A percentile compares a stretch with the other conserved stretches of the same genome.
These are phyloP conservation scores for Ophiostoma pallidulum DNA, from an alignment of 2,329 filamentous ascomycete genomes.

Conservation along the genomic window DNA sequence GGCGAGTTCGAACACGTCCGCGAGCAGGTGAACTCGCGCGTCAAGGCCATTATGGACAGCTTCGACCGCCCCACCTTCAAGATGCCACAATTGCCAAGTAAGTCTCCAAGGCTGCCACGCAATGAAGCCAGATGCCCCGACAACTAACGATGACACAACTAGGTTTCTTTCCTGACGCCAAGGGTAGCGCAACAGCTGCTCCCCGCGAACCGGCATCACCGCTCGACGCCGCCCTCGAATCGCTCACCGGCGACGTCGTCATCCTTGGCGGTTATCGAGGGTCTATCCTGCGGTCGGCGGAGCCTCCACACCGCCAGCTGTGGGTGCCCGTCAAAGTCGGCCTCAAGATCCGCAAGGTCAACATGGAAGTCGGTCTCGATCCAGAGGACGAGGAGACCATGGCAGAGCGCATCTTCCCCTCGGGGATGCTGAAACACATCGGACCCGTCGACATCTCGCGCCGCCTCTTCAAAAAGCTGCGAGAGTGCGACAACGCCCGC, in stretches of 20 bases:
- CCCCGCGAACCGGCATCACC: constrained; percentile 10
- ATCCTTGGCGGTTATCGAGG: constrained; percentile 86
- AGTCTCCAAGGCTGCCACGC: too few species aligned
- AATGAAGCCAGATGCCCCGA: too few species aligned
- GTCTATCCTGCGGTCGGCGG: constrained; percentile 76
- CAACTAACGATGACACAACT: not conserved
- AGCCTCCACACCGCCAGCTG: constrained; percentile 72
- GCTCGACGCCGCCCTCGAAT: constrained; percentile 47
- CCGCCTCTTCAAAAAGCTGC: constrained; percentile 68
- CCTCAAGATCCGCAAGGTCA: constrained; percentile 81
- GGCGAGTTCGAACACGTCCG: constrained; percentile 69
- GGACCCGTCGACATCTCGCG: constrained; percentile 85
- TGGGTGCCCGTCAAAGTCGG: constrained; percentile 95
- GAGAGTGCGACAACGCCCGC: constrained; percentile 62
- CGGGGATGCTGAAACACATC: constrained; percentile 83
- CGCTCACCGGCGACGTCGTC: constrained; percentile 74
- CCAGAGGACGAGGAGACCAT: constrained; percentile 75
- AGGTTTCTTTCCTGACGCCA: constrained; percentile 21
- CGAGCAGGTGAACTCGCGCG: constrained; percentile 76
- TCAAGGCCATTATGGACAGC: constrained; percentile 86
- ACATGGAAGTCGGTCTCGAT: constrained; percentile 76
- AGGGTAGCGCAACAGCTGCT: not conserved
- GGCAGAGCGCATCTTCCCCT: constrained; percentile 73
- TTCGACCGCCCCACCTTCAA: constrained; percentile 71
- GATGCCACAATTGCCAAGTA: constrained; percentile 49